A percentile compares a stretch with the other conserved stretches of the same genome.
These are phyloP conservation scores for Diaporthe ilicicola DNA, from an alignment of 2,329 filamentous ascomycete species.

Conservation along the genomic window DNA sequence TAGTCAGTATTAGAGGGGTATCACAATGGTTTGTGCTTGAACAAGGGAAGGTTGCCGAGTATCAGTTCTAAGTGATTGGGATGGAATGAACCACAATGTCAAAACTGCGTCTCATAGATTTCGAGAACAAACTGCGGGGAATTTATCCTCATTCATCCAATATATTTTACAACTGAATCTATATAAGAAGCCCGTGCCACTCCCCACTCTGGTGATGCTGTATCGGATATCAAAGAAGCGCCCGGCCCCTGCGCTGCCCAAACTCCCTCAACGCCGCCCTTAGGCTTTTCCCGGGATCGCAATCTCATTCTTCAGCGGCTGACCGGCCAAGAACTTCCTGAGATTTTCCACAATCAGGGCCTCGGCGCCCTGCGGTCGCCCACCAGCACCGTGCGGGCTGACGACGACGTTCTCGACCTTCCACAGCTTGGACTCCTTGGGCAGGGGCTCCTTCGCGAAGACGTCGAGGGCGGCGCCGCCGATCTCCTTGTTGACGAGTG, in stretches of 20 bases:
- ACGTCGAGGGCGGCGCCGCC: constrained; percentile 49
- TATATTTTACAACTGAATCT: neutral
- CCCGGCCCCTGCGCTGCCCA: neutral
- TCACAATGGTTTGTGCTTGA: no score
- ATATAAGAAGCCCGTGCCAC: neutral
- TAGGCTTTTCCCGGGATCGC: constrained; percentile 24
- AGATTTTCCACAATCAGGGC: constrained; percentile 68
- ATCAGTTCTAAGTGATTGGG: neutral
- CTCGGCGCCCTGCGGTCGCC: constrained; percentile 68
- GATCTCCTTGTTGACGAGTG: constrained; percentile 41
- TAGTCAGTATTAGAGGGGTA: no score
- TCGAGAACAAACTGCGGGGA: neutral
- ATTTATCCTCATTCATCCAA: neutral
- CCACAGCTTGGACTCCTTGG: constrained; percentile 53
- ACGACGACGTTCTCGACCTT: constrained; percentile 61
- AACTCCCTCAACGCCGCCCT: neutral
- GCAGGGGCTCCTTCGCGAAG: constrained; percentile 55
- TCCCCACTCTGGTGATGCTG: neutral
- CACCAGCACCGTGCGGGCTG: constrained; percentile 67
- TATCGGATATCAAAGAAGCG: constrained; percentile 15
- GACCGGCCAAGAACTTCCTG: constrained; percentile 65
- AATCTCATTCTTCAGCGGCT: constrained; percentile 66
- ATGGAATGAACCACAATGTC: neutral
- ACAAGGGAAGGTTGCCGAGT: no score
- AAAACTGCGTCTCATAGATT: neutral